Evolutionary conservation across 768 basidiomycete species (phyloP).

Genomic region (Pholiota molesta): DNA sequence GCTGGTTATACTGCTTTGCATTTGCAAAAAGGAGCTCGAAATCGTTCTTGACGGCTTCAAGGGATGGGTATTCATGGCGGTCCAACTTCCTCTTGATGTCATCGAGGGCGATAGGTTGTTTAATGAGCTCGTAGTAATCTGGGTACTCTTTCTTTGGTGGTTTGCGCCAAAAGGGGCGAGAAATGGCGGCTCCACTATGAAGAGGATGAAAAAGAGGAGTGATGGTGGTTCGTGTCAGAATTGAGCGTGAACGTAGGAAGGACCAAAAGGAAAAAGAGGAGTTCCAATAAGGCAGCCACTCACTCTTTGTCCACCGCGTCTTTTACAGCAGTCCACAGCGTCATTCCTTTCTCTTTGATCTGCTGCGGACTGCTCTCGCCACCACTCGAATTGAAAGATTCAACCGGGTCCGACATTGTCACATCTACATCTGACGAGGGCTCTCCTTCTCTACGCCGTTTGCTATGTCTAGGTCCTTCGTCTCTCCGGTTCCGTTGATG

Average conservation of each 20-base stretch:
- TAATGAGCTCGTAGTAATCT: conserved; percentile 85
- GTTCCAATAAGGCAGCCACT: conserved; percentile 55
- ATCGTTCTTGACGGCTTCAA: conserved; percentile 70
- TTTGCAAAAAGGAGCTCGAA: conserved; percentile 82
- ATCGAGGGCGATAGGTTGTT: conserved; percentile 82
- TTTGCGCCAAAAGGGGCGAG: conserved; percentile 66
- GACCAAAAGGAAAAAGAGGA: conserved; percentile 28
- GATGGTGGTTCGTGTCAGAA: conserved; percentile 29
- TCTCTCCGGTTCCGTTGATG: conserved; percentile 34
- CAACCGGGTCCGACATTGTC: conserved; percentile 36
- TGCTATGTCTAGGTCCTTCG: conserved; percentile 41
- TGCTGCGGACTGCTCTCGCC: conserved; percentile 33
- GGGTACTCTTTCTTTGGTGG: conserved; percentile 76
- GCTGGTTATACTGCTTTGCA: conserved; percentile 81
- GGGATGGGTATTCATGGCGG: conserved; percentile 54
- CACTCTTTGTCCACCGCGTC: conserved; percentile 89
- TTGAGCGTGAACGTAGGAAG: conserved; percentile 19
- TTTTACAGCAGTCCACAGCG: conserved; percentile 78
- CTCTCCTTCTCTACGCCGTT: conserved; percentile 44
- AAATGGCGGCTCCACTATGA: conserved; percentile 64
- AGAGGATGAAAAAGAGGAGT: conserved; percentile 18
- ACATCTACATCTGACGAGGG: conserved; percentile 46
- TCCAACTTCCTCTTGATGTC: conserved; percentile 86
- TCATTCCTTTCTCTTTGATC: conserved; percentile 69
- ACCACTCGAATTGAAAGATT: conserved; percentile 21